Evolutionary conservation across 495 filamentous ascomycete species (phyloP).

Genomic region (Lophium mytilinum): DNA sequence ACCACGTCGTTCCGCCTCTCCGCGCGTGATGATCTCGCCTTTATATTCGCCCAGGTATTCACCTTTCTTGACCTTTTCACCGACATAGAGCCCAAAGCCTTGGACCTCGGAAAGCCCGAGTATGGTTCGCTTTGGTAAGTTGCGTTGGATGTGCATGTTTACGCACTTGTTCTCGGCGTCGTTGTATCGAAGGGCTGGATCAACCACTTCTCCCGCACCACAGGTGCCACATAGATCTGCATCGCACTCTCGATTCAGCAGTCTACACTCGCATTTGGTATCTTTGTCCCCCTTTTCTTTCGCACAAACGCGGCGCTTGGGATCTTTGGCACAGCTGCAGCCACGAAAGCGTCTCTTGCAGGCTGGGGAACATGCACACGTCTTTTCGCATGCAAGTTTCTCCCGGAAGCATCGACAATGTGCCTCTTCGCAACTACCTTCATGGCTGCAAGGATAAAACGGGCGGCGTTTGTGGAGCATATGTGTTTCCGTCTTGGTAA

Average conservation of each 20-base stretch:
- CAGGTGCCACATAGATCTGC: constrained; percentile 58
- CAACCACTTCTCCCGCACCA: constrained; percentile 52
- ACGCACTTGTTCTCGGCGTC: constrained; percentile 47
- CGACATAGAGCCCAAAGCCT: constrained; percentile 59
- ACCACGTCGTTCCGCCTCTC: constrained; percentile 57
- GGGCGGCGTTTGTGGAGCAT: constrained; percentile 24
- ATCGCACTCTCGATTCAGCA: constrained; percentile 63
- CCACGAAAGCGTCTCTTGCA: constrained; percentile 59
- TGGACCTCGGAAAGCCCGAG: constrained; percentile 53
- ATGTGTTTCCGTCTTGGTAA: constrained; percentile 3
- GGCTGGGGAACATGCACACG: constrained; percentile 50
- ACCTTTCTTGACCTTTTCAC: constrained; percentile 50
- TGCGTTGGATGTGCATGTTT: constrained; percentile 56
- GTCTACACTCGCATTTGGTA: constrained; percentile 48
- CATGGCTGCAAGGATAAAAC: constrained; percentile 36
- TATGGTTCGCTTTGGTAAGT: constrained; percentile 49
- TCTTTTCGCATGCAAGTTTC: constrained; percentile 57
- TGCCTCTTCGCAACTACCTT: constrained; percentile 34
- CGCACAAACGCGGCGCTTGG: constrained; percentile 42
- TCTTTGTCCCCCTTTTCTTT: too few relatives aligned
- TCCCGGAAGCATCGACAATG: constrained; percentile 47
- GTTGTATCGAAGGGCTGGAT: constrained; percentile 51
- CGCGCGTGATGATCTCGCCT: constrained; percentile 57
- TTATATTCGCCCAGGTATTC: constrained; percentile 66
- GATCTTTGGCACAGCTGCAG: constrained; percentile 49